Evolutionary conservation across 140 eudicot species (phyloP).

Genomic region (Erigeron philadelphicus): DNA sequence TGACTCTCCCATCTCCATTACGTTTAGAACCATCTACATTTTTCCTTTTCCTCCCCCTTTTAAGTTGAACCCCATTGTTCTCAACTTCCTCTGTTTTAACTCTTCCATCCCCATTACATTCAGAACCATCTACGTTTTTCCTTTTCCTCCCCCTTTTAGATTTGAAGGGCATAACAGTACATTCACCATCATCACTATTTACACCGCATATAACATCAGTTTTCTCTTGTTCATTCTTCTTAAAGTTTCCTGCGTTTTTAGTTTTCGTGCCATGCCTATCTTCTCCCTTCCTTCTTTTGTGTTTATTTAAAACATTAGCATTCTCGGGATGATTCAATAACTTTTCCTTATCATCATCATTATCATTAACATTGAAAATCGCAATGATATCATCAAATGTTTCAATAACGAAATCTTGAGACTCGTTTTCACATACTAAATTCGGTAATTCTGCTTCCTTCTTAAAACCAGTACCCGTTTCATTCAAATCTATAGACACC

Average conservation of each 20-base stretch:
- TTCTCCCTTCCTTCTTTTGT: neutral
- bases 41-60: conserved; percentile 51
- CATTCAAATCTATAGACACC: conserved; percentile 8
- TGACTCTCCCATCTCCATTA: conserved; percentile 17
- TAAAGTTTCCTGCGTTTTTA: neutral
- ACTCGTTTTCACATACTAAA: conserved; percentile 26
- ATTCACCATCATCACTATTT: conserved; percentile 11
- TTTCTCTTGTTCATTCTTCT: conserved; percentile 10
- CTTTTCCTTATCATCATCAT: neutral
- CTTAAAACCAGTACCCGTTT: conserved; percentile 8
- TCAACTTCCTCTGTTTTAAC: conserved; percentile 29
- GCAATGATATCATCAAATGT: conserved; percentile 15
- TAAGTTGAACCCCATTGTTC: too few relatives aligned
- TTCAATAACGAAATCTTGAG: conserved; percentile 18
- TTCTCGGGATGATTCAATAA: conserved; percentile 11
- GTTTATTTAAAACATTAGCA: conserved; percentile 1
- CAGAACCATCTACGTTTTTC: conserved; percentile 36
- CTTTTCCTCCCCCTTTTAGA: conserved; percentile 42
- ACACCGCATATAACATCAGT: neutral
- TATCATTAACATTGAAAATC: conserved; percentile 21
- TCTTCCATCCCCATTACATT: conserved; percentile 15
- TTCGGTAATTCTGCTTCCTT: neutral
- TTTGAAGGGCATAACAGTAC: conserved; percentile 14
- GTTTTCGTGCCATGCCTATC: conserved; percentile 17
- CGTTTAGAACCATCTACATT: conserved; percentile 27